phyloP scores from a whole-genome alignment of 1,284 basidiomycete genomes.

The Takashimella tepidaria region DNA sequence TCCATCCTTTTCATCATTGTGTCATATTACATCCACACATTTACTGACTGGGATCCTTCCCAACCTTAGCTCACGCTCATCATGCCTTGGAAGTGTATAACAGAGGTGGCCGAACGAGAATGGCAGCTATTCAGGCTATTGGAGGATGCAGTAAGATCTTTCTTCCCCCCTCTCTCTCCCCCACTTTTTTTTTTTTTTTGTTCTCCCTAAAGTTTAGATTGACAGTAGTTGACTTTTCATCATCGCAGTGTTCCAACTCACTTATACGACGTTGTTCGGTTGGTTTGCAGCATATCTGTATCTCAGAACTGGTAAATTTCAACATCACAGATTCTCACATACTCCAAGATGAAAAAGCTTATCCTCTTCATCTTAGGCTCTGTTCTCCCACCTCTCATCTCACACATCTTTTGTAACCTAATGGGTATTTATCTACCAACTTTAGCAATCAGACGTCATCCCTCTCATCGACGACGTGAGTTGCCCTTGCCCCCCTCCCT shows the following conservation, averaged over 20 bases:
- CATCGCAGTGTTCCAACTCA: constrained; percentile 69
- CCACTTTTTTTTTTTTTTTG: too few relatives aligned
- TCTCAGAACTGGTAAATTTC: constrained; percentile 64
- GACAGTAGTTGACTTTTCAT: too few relatives aligned
- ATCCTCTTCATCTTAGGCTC: constrained; percentile 36
- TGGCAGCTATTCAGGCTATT: constrained; percentile 61
- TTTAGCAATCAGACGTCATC: constrained; percentile 33
- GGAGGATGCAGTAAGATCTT: constrained; percentile 59
- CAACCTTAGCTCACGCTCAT: constrained; percentile 71
- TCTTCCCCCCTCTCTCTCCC: too few relatives aligned
- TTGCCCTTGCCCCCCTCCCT: too few relatives aligned
- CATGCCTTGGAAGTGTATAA: constrained; percentile 82
- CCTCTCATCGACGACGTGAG: constrained; percentile 5
- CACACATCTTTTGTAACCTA: constrained; percentile 87
- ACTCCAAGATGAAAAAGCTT: neutral
- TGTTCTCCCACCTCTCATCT: constrained; percentile 56
- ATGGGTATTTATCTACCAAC: constrained; percentile 61
- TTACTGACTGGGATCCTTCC: neutral
- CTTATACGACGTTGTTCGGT: constrained; percentile 88
- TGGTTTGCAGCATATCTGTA: constrained; percentile 83
- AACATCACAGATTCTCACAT: neutral
- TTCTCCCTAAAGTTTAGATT: too few relatives aligned
- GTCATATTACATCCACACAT: neutral
- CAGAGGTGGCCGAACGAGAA: constrained; percentile 58
- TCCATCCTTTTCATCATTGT: neutral